Base-by-base conservation (phyloP, 2,329 filamentous ascomycete species). In the Aotearoamyces nothofagi region DNA sequence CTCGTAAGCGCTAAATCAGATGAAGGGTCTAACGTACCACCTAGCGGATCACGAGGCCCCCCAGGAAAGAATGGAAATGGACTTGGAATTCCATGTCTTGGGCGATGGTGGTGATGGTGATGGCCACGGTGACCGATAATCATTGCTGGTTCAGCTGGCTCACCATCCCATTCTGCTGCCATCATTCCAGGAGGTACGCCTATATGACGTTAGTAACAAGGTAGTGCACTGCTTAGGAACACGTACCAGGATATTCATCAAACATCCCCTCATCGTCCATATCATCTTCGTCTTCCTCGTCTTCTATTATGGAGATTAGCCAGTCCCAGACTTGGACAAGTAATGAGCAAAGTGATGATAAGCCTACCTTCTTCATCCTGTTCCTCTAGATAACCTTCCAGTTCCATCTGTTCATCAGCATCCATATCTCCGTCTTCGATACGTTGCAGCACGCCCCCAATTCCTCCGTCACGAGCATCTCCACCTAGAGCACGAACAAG, bases 221-320 rank as follows among this genome's bases (percentile, higher is more conserved):
- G 14, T 17, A 16, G 6, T 8, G 12, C 9, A 11, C 9, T 16
- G 22, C 22, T 17, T 11, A 15, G 24, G 22, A 16, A 19, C 17
- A 60, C 63, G 54, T 57, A 70, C 66, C 57, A 33, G 64, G 59
- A 50, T 66, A 69, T 17, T 63, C 63, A 34, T 72, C 68, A 35
- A 70, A 74, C 33, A 67, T 57, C 42, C 71, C 72, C 12, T 71
- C 69, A 28, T 82, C 78, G 24, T 75, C 74, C 40, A 78, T 66
- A 10, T 72, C 69, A 16, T 72, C 69, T 13, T 76, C 70, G 24
- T 76, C 74, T 22, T 79, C 77, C 11, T 79, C 75, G 26, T 83
- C 80, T n/a, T 63, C 63, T 37, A 25, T 28, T 33, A 35, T 20
- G 36, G 4, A 25, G 12, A 7, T 43, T 28, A 49, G 41, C 50